Conservation (phyloP, 2,329 filamentous ascomycete species). For the Alternaria triticina region DNA sequence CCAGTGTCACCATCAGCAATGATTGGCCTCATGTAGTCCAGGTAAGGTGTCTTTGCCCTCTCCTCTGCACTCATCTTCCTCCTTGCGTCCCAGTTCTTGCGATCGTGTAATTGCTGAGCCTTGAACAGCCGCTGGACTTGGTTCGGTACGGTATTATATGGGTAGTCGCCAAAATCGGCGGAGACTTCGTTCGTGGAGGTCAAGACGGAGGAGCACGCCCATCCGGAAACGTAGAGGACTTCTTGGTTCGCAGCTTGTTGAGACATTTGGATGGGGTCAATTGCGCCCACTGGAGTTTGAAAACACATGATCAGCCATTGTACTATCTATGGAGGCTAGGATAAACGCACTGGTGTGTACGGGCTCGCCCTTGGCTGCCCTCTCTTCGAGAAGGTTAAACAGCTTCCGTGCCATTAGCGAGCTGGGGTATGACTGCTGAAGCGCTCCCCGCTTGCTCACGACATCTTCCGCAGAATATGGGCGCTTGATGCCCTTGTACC, state of each 20-base stretch:
- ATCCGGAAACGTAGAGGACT: slow-evolving; percentile 93
- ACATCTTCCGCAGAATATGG: slow-evolving; percentile 91
- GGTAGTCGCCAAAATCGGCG: slow-evolving; percentile 97
- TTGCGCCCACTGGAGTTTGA: slow-evolving; percentile 77
- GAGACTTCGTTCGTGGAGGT: slow-evolving; percentile 97
- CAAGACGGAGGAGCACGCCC: slow-evolving; percentile 93
- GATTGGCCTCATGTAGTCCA: slow-evolving; percentile 93
- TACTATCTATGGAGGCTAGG: slow-evolving; percentile 26
- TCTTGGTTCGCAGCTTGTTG: slow-evolving; percentile 97
- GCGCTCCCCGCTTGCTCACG: slow-evolving; percentile 87
- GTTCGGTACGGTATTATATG: slow-evolving; percentile 98
- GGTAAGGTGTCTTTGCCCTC: slow-evolving; percentile 77
- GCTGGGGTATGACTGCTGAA: slow-evolving; percentile 88
- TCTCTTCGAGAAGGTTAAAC: slow-evolving; percentile 84
- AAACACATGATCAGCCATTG: slow-evolving; percentile 36
- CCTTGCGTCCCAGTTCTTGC: slow-evolving; percentile 89
- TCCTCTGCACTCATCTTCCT: slow-evolving; percentile 77
- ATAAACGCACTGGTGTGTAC: slow-evolving; percentile 82
- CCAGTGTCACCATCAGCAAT: slow-evolving; percentile 95
- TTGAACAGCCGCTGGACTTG: slow-evolving; percentile 96
- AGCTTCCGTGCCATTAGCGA: slow-evolving; percentile 95
- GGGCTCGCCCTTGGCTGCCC: slow-evolving; percentile 78
- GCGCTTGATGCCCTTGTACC: slow-evolving; percentile 87
- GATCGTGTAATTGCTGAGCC: slow-evolving; percentile 94
- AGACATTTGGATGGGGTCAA: slow-evolving; percentile 99